Evolutionary conservation across 2,329 filamentous ascomycete genomes (phyloP), one percentile per base, ranked within the genome.

Genomic region (Fusarium annulatum): DNA sequence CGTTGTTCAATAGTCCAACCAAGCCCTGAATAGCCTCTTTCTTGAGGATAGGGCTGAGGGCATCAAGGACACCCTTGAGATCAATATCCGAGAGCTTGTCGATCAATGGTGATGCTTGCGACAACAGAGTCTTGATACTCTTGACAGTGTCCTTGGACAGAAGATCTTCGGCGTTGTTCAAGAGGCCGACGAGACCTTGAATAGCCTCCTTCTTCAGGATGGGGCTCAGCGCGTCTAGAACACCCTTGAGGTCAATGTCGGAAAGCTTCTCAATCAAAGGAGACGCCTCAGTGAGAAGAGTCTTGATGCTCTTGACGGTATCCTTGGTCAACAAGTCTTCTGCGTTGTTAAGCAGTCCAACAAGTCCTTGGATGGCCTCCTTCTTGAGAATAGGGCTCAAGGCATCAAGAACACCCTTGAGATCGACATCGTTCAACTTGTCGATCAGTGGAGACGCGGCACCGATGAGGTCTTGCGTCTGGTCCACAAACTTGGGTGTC

Each of bases 71-170:
- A 10, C 77, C 78, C 61, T 80, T 71, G 0, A 85, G 71, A 26
- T 84, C 80, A 16, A 84, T 71, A 23, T 81, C 77, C 16, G 79
- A 63, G 0, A 81, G 52, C 10, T 75, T 74, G 3, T 80, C 72
- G 3, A 81, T 73, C 6, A 79, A 60, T 5, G 72, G 72, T 0
- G 68, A 69, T 3, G 66, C 64, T 4, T 68, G 30, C 1, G 48
- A 34, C 0, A 67, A n/a, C 2, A 67, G 39, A 0, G 52, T 61
- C 45, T 67, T 67, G 23, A 67, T 61, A 7, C 46, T 67, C 46
- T 67, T 67, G 1, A 67, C 64, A 7, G 64, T 67, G 1, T 67
- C 64, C 43, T 67, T 67, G 0, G 64, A 28, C 11, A 67, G 7
- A 6, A 67, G 36, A 3, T 67, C 62, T 14, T 67, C 65, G 1